Evolutionary conservation across 805 yeast species (phyloP).

Genomic region (Candida quercuum): DNA sequence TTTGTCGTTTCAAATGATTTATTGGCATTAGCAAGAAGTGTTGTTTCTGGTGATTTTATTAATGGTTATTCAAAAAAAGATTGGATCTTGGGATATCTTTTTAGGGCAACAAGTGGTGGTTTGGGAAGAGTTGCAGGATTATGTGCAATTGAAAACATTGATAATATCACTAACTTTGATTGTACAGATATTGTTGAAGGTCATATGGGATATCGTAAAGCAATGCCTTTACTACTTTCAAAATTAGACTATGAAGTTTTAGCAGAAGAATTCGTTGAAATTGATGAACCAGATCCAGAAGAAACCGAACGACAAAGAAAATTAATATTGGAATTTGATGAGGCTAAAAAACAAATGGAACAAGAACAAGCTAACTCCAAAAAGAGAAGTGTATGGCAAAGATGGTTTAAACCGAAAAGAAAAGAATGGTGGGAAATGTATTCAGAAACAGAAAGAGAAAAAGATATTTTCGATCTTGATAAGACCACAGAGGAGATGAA

Average conservation of each 20-base stretch:
- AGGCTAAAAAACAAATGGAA: slow-evolving; percentile 63
- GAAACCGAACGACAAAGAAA: slow-evolving; percentile 78
- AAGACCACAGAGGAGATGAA: slow-evolving; percentile 13
- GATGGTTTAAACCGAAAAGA: slow-evolving; percentile 47
- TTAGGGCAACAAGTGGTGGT: slow-evolving; percentile 95
- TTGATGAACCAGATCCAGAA: slow-evolving; percentile 93
- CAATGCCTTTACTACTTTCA: slow-evolving; percentile 77
- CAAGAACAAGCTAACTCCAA: slow-evolving; percentile 33
- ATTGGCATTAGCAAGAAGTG: slow-evolving; percentile 70
- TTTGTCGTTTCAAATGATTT: slow-evolving; percentile 75
- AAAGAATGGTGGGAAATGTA: slow-evolving; percentile 50
- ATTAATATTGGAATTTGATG: slow-evolving; percentile 79
- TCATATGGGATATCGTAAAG: slow-evolving; percentile 95
- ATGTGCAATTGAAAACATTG: slow-evolving; percentile 60
- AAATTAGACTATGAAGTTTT: slow-evolving; percentile 73
- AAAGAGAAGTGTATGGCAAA: slow-evolving; percentile 34
- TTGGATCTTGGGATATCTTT: slow-evolving; percentile 93
- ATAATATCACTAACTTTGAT: slow-evolving; percentile 77
- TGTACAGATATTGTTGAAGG: slow-evolving; percentile 87
- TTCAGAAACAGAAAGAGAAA: background rate
- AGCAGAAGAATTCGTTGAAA: slow-evolving; percentile 89
- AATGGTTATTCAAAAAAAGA: slow-evolving; percentile 90
- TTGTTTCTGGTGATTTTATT: slow-evolving; percentile 83
- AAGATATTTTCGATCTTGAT: slow-evolving; percentile 17
- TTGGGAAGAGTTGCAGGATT: slow-evolving; percentile 87